Base-by-base conservation (phyloP, 306 rosid species). In the Argentina anserina region DNA sequence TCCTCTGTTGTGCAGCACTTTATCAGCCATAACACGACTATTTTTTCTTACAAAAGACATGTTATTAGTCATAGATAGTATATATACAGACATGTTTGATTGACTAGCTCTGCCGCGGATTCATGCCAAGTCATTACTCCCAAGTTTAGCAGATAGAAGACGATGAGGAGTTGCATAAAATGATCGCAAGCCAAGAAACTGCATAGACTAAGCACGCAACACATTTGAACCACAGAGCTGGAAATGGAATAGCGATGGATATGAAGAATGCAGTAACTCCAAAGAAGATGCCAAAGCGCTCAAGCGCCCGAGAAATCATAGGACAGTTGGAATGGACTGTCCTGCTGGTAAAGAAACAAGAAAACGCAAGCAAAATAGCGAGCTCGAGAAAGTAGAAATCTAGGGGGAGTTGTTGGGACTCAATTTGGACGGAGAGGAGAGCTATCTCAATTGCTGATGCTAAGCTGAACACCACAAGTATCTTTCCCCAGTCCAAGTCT, bases 201-300 rank as follows among this genome's bases (percentile, higher is more conserved):
- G 9, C 64, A 13, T 58, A 58, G 64, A 58, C 13, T 36, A 58
- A 58, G 64, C 64, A 58, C 20, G 64, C 29, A 3, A 40, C 14
- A 9, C 39, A 56, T 25, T 37, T 34, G 23, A 74, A 26, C 21
- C 13, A 50, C 1, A 47, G 5, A 3, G 25, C 56, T 18, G 65
- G 78, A 63, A 47, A 40, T n/a, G 72, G 71, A 9, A 65, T 29
- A 2, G 72, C 47, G 10, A 74, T 47, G 65, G 55, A 47, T 13
- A 50, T n/a, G 65, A 65, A 63, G 26, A 74, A 65, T 1, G 65
- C 64, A 17, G 78, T 74, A 3, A 65, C 29, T 62, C 56, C 56
- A 17, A 64, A 50, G 55, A 74, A 74, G n/a, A 64, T 61, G 3
- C 72, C 78, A 18, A 74, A 29, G 9, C 64, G 23, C 65, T 64